A percentile compares a stretch with the other conserved stretches of the same genome.
Evolutionary conservation across 1,139 yeast genomes (phyloP).

Genomic region (Saccharomyces hybrid): DNA sequence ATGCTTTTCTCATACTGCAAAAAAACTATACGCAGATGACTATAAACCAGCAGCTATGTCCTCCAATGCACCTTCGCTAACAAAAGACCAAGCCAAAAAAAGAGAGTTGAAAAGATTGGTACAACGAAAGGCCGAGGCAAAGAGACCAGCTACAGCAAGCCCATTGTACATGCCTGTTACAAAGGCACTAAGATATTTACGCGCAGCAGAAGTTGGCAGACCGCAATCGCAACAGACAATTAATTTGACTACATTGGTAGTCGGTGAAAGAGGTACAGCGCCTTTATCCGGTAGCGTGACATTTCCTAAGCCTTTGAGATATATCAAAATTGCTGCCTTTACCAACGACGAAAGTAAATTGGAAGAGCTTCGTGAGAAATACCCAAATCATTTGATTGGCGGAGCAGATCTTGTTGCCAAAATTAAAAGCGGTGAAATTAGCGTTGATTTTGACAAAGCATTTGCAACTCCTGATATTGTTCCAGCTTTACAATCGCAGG

Average conservation of each 20-base stretch:
- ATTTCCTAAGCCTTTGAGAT: slow-evolving; percentile 69
- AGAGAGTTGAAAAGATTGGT: slow-evolving; percentile 26
- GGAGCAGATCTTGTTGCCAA: slow-evolving; percentile 63
- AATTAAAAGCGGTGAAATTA: slow-evolving; percentile 48
- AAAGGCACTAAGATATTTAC: slow-evolving; percentile 64
- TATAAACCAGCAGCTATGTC: slow-evolving; percentile 3
- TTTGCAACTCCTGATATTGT: slow-evolving; percentile 82
- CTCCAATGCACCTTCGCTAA: slow-evolving; percentile 13
- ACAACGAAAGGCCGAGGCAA: slow-evolving; percentile 25
- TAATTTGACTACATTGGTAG: slow-evolving; percentile 56
- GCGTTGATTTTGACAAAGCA: slow-evolving; percentile 63
- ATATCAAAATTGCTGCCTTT: slow-evolving; percentile 60
- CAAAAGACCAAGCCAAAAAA: slow-evolving; percentile 28
- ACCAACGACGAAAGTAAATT: slow-evolving; percentile 50
- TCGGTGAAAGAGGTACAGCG: slow-evolving; percentile 73
- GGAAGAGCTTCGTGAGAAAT: slow-evolving; percentile 44
- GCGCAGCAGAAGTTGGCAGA: slow-evolving; percentile 89
- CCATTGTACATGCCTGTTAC: slow-evolving; percentile 70
- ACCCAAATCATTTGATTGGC: slow-evolving; percentile 49
- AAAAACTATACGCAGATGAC: slow-evolving; percentile 11
- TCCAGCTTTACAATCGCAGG: slow-evolving; percentile 45
- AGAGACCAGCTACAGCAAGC: slow-evolving; percentile 39
- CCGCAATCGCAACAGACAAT: slow-evolving; percentile 62
- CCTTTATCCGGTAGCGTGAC: slow-evolving; percentile 67
- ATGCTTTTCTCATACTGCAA: slow-evolving; percentile 9